Evolutionary conservation across 176 grass and related monocot genomes (phyloP), one percentile per base, ranked within the genome.

Genomic region (Triticum turgidum): DNA sequence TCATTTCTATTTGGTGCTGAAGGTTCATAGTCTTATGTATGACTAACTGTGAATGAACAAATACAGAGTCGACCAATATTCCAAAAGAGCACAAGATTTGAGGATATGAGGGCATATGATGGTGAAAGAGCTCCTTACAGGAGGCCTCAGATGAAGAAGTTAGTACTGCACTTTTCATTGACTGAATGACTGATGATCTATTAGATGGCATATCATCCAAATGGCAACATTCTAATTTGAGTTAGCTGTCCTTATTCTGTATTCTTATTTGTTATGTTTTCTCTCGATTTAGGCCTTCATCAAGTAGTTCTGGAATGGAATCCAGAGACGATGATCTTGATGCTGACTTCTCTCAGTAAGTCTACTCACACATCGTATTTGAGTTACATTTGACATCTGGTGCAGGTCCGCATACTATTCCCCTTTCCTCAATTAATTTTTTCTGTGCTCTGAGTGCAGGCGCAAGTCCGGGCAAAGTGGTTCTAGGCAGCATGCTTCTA

Each of bases 61-160:
- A 68, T 87, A 17, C 84, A 98, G 97, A 94, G 92, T 85, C 97
- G 97, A 54, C 90, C 94, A 52, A 98, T 98, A 94, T 98, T 98
- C 86, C 94, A 98, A 73, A 98, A 98, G 82, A 98, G 94, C 75
- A 95, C 88, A n/a, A 90, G 97, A 67, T 96, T 94, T 88, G 97
- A 98, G 73, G 97, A 98, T 73, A 98, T 98, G 94, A 92, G 85
- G 76, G 85, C 80, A 41, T 92, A 82, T 82, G 97, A 98, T 22
- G 94, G 91, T 87, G 92, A 91, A 88, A 86, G 88, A 77, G 85
- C 59, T 61, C 94, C 93, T 78, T 98, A 96, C 63, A 88, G 96
- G 82, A 84, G 92, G 32, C 91, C 86, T 41, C 71, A 92, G 45
- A 83, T 88, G 67, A 94, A 92, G 77, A 98, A 94, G 97, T 98